A percentile compares a stretch with the other conserved stretches of the same genome.
phyloP scores from a whole-genome alignment of 2,329 filamentous ascomycete species.

The Teratosphaeria zuluensis region DNA sequence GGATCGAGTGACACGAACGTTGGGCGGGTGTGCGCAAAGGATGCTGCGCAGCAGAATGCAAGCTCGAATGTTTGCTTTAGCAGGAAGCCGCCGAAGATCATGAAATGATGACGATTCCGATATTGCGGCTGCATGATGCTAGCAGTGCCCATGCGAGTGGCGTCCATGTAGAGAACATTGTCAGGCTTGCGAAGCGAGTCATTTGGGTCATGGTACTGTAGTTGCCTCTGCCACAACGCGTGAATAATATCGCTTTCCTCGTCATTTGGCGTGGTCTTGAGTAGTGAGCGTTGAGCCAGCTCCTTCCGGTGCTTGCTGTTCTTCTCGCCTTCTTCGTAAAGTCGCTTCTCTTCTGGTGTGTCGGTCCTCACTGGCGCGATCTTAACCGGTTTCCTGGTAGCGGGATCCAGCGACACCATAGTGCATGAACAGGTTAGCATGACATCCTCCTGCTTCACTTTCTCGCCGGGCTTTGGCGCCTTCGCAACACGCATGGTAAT shows the following conservation, averaged over 20 bases:
- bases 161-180: conserved; percentile 54
- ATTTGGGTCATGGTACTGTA: conserved; percentile 54
- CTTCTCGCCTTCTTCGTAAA: conserved; percentile 54
- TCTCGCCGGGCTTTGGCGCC: conserved; percentile 50
- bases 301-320: conserved; percentile 60
- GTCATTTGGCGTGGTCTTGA: conserved; percentile 59
- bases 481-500: conserved; percentile 65
- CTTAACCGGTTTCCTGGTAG: conserved; percentile 55
- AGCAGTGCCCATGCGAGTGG: conserved; percentile 54
- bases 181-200: conserved; percentile 43
- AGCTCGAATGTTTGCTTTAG: conserved; percentile 62
- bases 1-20: conserved; percentile 65
- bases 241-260: conserved; percentile 64
- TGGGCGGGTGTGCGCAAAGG: conserved; percentile 58
- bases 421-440: conserved; percentile 66
- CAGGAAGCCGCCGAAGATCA: conserved; percentile 70
- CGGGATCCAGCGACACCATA: conserved; percentile 64
- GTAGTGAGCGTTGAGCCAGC: conserved; percentile 48
- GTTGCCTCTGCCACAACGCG: conserved; percentile 60
- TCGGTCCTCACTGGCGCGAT: conserved; percentile 53
- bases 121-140: conserved; percentile 69
- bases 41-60: conserved; percentile 64
- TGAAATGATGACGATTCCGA: conserved; percentile 56
- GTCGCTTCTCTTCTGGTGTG: conserved; percentile 53
- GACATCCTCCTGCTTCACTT: conserved; percentile 49